Conservation (phyloP, 331 rosid species). For the Pyracantha coccinea region DNA sequence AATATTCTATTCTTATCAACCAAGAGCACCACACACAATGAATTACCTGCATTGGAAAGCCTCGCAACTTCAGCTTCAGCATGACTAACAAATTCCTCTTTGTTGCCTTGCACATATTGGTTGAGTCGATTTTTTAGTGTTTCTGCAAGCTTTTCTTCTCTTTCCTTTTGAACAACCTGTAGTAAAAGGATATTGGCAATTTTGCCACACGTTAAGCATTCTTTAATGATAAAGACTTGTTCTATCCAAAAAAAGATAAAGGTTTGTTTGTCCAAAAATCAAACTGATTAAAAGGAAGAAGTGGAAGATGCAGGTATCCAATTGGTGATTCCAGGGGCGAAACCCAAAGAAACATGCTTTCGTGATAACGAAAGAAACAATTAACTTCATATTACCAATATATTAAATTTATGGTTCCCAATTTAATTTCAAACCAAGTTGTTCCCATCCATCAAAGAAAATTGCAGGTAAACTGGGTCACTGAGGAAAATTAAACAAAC, state of each 20-base stretch:
- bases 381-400: not conserved
- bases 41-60: conserved; percentile 85
- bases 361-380: not conserved
- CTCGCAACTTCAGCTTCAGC: conserved; percentile 85
- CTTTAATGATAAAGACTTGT: not conserved
- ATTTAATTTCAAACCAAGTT: not conserved
- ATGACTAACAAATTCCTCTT: conserved; percentile 48
- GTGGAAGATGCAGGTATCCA: not conserved
- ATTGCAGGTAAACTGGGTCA: not conserved
- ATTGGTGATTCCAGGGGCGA: not conserved
- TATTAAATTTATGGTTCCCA: not conserved
- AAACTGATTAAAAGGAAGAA: conserved; percentile 1
- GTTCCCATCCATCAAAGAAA: not conserved
- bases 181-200: conserved; percentile 2
- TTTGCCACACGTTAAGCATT: not conserved
- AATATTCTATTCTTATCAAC: not conserved
- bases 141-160: conserved; percentile 89
- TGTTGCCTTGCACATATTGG: conserved; percentile 82
- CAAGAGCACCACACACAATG: not conserved
- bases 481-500: not conserved
- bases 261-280: no score
- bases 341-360: not conserved
- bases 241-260: not conserved
- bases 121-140: conserved; percentile 62
- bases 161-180: conserved; percentile 85